These are phyloP conservation scores for Cryptomeria japonica DNA, from an alignment of 75 land plant species.

Conservation along the genomic window DNA sequence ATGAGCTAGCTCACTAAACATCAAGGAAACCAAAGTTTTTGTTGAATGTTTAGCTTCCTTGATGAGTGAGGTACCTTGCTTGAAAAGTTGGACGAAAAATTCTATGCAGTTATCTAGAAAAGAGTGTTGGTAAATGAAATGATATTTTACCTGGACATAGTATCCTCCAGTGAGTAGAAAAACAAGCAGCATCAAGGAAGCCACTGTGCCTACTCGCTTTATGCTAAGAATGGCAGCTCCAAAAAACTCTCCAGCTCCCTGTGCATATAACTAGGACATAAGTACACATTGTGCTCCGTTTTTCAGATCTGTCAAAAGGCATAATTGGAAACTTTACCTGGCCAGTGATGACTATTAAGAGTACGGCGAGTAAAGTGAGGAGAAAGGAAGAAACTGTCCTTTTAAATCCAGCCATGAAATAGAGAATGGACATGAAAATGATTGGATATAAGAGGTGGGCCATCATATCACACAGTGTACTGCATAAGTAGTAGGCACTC, in stretches of 20 bases:
- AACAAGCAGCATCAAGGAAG: constrained; percentile 82
- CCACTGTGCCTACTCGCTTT: constrained; percentile 77
- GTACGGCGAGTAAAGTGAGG: constrained; percentile 56
- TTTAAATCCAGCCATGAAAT: constrained; percentile 93
- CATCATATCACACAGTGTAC: constrained; percentile 84
- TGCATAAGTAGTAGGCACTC: constrained; percentile 81
- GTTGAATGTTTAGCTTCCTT: not conserved
- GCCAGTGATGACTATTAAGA: constrained; percentile 69
- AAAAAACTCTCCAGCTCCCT: constrained; percentile 96
- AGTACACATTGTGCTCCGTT: not conserved
- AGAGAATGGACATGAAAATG: constrained; percentile 79
- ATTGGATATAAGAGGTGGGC: constrained; percentile 84
- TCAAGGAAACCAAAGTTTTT: not conserved
- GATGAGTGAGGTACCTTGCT: not conserved
- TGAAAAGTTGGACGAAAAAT: not conserved
- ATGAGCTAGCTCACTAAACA: not conserved
- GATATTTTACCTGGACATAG: constrained; percentile 82
- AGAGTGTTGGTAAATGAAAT: not conserved
- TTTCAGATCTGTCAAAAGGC: not conserved
- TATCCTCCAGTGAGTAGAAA: constrained; percentile 97
- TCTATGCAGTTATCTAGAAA: not conserved
- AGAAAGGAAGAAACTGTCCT: constrained; percentile 61
- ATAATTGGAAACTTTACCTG: constrained; percentile 46
- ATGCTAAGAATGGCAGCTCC: constrained; percentile 84
- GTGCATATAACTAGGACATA: not conserved